These are phyloP conservation scores for Nakaseomyces delphensis DNA, from an alignment of 1,139 yeast genomes.

Conservation along the genomic window DNA sequence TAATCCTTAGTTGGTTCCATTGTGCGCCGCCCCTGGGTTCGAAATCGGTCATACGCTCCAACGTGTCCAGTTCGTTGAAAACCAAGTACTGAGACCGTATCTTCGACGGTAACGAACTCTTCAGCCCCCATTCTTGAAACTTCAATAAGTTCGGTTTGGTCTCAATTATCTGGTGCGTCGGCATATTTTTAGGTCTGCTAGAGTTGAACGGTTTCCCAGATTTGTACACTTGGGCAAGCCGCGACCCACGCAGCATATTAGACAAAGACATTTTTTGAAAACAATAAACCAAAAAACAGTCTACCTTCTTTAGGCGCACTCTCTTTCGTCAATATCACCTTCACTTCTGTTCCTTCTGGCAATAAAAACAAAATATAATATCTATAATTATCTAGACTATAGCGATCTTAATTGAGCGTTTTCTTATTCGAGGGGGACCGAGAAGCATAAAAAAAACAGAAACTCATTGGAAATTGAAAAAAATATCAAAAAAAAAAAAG, in stretches of 20 bases:
- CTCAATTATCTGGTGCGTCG: constrained; percentile 51
- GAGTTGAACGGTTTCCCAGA: constrained; percentile 14
- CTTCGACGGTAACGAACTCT: constrained; percentile 46
- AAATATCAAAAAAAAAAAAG: too few species aligned
- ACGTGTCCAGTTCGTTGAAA: constrained; percentile 44
- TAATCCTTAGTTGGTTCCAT: constrained; percentile 43
- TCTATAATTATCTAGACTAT: too few species aligned
- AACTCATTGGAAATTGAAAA: too few species aligned
- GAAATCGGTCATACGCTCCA: constrained; percentile 44
- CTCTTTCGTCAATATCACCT: too few species aligned
- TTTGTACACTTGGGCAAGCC: constrained; percentile 26
- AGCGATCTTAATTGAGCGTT: too few species aligned
- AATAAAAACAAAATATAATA: too few species aligned
- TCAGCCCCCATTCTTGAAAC: constrained; percentile 59
- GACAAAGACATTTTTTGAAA: constrained; percentile 16
- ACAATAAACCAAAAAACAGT: too few species aligned
- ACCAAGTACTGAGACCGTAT: constrained; percentile 41
- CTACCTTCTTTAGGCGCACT: too few species aligned
- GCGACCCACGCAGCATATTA: constrained; percentile 20
- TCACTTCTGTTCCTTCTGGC: too few species aligned
- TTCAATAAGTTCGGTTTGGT: constrained; percentile 47
- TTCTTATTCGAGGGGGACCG: too few species aligned
- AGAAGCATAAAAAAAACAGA: too few species aligned
- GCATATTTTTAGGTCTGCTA: constrained; percentile 21
- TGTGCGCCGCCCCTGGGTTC: constrained; percentile 42